Percentiles rank a stretch among this genome's conserved stretches.
Conservation (phyloP, 148 eudicot genomes). For the Spergularia bocconei region DNA sequence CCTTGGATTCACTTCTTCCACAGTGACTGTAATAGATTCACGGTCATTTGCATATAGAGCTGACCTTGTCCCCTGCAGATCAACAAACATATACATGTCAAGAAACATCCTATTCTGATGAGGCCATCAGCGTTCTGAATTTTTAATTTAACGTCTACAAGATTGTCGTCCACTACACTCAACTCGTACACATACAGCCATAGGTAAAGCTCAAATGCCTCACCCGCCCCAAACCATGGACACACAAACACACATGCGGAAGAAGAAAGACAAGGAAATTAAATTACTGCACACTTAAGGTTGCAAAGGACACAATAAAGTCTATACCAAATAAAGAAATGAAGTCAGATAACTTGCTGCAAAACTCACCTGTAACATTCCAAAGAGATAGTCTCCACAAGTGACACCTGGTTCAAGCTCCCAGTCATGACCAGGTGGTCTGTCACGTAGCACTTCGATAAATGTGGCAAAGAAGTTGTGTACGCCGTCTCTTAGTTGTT, state of each 20-base stretch:
- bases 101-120: background rate
- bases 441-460: slow-evolving; percentile 94
- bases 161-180: background rate
- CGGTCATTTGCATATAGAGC: slow-evolving; percentile 90
- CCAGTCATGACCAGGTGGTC: slow-evolving; percentile 99
- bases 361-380: slow-evolving; percentile 82
- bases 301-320: background rate
- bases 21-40: slow-evolving; percentile 91
- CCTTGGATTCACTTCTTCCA: slow-evolving; percentile 95
- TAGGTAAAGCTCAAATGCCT: background rate
- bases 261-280: background rate
- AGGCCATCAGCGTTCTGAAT: background rate
- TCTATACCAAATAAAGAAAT: background rate
- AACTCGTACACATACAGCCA: background rate
- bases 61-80: slow-evolving; percentile 90
- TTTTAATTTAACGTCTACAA: background rate
- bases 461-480: slow-evolving; percentile 98
- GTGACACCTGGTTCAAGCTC: slow-evolving; percentile 99
- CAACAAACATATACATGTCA: slow-evolving; percentile 15
- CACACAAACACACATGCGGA: too few species aligned
- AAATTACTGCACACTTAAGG: background rate
- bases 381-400: slow-evolving; percentile 98
- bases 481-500: slow-evolving; percentile 97
- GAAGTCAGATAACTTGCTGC: background rate
- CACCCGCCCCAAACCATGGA: too few species aligned